Base-by-base conservation (phyloP, 2,329 filamentous ascomycete species). In the Neofusicoccum kwambonambiense region DNA sequence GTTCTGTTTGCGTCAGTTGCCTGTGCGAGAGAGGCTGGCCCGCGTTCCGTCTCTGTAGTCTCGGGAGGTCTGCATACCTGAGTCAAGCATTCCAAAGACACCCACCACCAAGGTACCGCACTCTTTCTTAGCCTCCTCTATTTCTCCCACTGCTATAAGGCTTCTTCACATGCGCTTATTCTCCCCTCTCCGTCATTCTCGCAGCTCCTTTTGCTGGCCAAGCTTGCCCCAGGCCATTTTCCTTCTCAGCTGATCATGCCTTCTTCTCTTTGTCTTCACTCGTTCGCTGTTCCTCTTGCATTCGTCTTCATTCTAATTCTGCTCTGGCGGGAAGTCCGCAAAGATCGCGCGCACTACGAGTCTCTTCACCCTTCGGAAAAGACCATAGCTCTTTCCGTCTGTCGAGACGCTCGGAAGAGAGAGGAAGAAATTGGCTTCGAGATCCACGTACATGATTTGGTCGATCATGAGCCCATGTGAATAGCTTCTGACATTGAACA, bases 381-480 rank as follows among this genome's bases (percentile, higher is more conserved):
- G 37, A 52, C 47, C 7, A 34, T 60, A 12, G 63, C 63, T 17
- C 63, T 65, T 35, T 37, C 63, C 3, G 8, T 65, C 22, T 51
- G 54, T 27, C 45, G 50, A 9, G 63, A 50, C 9, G 63, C 63
- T 45, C 63, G 63, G 6, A 31, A n/a, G 9, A 60, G 39, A 49
- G 63, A 65, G 22, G 63, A 65, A 13, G 54, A 61, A 4, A 49
- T 61, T 15, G 63, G 63, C 54, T 61, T 65, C 35, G 61, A 47
- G 27, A 56, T 9, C 5, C 31, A 49, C 27, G 57, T 61, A 64
- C 49, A 39, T 52, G 27, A 27, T 19, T 15, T 3, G 22, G 11
- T 35, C 17, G 22, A 11, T n/a, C 3, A n/a, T 8, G 6, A 47
- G 17, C 15, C 4, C 5, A 13, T 5, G 11, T 47, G n/a, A 13